Percentiles rank a stretch among this genome's conserved stretches.
These are phyloP conservation scores for Sonneratia alba DNA, from an alignment of 345 rosid species.

Conservation along the genomic window DNA sequence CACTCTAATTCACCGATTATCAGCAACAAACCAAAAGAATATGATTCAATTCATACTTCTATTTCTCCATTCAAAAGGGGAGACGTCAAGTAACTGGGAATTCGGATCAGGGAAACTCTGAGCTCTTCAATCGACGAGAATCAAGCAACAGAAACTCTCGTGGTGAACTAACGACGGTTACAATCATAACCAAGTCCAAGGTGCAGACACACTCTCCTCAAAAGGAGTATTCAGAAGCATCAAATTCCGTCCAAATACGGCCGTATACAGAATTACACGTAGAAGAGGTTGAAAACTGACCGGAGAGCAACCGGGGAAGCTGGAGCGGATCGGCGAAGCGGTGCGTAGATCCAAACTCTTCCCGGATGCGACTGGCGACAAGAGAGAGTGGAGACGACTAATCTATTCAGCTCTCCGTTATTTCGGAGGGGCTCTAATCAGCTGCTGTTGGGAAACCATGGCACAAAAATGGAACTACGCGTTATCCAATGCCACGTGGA, in stretches of 20 bases:
- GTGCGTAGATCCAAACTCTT: not conserved
- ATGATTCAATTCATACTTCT: not conserved
- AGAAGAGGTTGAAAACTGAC: constrained; percentile 1
- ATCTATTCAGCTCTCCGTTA: not conserved
- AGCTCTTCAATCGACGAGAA: not conserved
- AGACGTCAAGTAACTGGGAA: not conserved
- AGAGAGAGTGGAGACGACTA: not conserved
- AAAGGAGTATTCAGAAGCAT: not conserved
- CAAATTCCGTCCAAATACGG: not conserved
- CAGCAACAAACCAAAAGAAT: not conserved
- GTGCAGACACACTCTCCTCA: not conserved
- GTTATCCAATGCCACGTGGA: not conserved
- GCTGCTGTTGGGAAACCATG: not conserved
- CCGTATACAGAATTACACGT: not conserved
- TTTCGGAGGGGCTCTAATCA: not conserved
- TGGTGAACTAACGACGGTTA: not conserved
- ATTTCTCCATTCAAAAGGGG: not conserved
- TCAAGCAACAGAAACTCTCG: not conserved
- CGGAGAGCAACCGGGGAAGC: constrained; percentile 4
- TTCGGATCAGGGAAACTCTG: not conserved
- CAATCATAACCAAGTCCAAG: not conserved
- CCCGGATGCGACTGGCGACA: not conserved
- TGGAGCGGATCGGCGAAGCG: constrained; percentile 4
- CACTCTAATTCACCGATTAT: not conserved
- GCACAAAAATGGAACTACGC: not conserved